A percentile compares a stretch with the other conserved stretches of the same genome.
These are phyloP conservation scores for Kalmusia sp. DNA, from an alignment of 2,329 filamentous ascomycete genomes.

Conservation along the genomic window DNA sequence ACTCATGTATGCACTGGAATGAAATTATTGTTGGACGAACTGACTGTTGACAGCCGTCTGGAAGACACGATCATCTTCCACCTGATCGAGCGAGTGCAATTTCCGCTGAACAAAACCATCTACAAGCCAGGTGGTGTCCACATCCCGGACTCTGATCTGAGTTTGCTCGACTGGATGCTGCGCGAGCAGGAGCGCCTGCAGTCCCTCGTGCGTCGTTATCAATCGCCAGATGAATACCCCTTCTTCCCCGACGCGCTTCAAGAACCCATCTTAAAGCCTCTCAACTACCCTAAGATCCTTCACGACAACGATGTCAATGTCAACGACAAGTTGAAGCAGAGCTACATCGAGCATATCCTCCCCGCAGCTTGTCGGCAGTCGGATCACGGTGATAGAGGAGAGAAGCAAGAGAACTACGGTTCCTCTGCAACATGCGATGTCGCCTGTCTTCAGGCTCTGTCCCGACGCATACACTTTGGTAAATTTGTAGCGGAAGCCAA, in stretches of 20 bases:
- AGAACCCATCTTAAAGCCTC: constrained; percentile 81
- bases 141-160: constrained; percentile 75
- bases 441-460: constrained; percentile 85
- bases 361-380: constrained; percentile 82
- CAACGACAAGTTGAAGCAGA: constrained; percentile 83
- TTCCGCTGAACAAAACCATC: constrained; percentile 87
- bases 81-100: constrained; percentile 97
- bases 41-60: constrained; percentile 70
- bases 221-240: constrained; percentile 95
- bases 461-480: constrained; percentile 92
- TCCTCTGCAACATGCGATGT: constrained; percentile 92
- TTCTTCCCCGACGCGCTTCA: constrained; percentile 89
- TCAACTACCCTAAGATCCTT: constrained; percentile 87
- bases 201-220: constrained; percentile 90
- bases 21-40: neutral
- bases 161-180: constrained; percentile 94
- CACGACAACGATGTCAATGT: constrained; percentile 90
- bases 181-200: constrained; percentile 89
- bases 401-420: constrained; percentile 93
- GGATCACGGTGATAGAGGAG: constrained; percentile 79
- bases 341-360: constrained; percentile 84
- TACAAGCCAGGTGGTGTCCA: constrained; percentile 81
- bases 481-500: constrained; percentile 98
- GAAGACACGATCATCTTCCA: constrained; percentile 98
- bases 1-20: constrained; percentile 88